Base-by-base conservation (phyloP, 1,284 basidiomycete species). In the Thecaphora frezii region DNA sequence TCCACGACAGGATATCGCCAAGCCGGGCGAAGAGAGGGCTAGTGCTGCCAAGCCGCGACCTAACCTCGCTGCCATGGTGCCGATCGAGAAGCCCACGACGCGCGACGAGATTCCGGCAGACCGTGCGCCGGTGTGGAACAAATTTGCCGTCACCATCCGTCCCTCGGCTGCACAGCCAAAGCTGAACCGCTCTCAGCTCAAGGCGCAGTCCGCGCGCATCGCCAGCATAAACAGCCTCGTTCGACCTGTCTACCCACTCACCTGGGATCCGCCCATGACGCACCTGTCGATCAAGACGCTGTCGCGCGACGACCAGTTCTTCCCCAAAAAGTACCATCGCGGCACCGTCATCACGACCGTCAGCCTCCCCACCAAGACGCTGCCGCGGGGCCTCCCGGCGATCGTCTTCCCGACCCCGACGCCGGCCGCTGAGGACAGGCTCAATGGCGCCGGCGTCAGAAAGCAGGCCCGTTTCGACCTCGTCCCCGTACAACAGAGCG, bases 221-320 rank as follows among this genome's bases (percentile, higher is more conserved):
- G 62, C 58, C 2, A 54, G 55, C 16, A 65, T 63, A 54, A 61
- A 55, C n/a, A 51, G 54, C 8, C 44, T 48, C 5, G 54, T 51
- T 22, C 57, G 58, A 33, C 30, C 55, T 1, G 63, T 74, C 28
- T 62, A 69, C 24, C 49, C 63, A 1, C 58, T 73, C 9, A 67
- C 73, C 2, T 75, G 73, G 73, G 69, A 71, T 4, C 71, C 73
- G 19, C 69, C 73, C 13, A 49, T 73, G 22, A 33, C 51, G 1
- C 49, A 53, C 18, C 54, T 74, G 19, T 57, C 69, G 24, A 57
- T 63, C 45, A 60, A 65, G 55, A 75, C 71, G 12, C 53, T 75
- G 13, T 70, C 57, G 3, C 48, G 69, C 19, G 71, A 75, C 44
- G 73, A 73, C 41, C 66, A 66, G 44, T 64, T 75, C 47, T 72